Percentiles rank a stretch among this genome's conserved stretches.
phyloP scores from a whole-genome alignment of 2,329 filamentous ascomycete genomes.

The Fusarium dimerum region DNA sequence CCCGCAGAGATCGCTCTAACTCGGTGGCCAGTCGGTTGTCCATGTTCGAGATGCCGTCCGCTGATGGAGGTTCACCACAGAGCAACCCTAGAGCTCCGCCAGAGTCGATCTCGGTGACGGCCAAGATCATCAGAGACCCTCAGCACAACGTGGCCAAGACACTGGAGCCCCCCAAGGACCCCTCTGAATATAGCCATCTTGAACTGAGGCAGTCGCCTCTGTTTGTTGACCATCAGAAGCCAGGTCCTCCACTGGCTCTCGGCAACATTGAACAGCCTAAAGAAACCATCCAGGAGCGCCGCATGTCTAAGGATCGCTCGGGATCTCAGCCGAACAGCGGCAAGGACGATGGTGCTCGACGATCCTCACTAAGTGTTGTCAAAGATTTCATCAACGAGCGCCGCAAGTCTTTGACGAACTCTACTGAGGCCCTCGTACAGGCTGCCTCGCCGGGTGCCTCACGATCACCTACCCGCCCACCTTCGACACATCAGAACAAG shows the following conservation, averaged over 20 bases:
- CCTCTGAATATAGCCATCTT: conserved; percentile 46
- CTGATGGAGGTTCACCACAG: conserved; percentile 24
- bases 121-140: conserved; percentile 74
- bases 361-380: conserved; percentile 61
- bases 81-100: conserved; percentile 50
- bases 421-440: conserved; percentile 40
- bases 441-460: conserved; percentile 31
- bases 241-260: conserved; percentile 29
- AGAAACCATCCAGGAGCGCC: conserved; percentile 50
- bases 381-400: conserved; percentile 63
- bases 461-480: conserved; percentile 49
- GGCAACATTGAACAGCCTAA: conserved; percentile 34
- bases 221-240: conserved; percentile 55
- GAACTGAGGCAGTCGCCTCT: conserved; percentile 62
- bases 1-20: conserved; percentile 48
- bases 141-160: conserved; percentile 42
- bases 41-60: conserved; percentile 49
- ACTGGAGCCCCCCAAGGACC: conserved; percentile 43
- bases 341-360: conserved; percentile 45
- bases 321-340: conserved; percentile 38
- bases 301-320: conserved; percentile 43
- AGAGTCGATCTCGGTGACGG: conserved; percentile 86
- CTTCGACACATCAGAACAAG: conserved; percentile 46
- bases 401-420: conserved; percentile 51
- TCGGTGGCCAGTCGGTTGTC: conserved; percentile 58